phyloP scores from a whole-genome alignment of 2,329 filamentous ascomycete species.

The Aspergillus proliferans region DNA sequence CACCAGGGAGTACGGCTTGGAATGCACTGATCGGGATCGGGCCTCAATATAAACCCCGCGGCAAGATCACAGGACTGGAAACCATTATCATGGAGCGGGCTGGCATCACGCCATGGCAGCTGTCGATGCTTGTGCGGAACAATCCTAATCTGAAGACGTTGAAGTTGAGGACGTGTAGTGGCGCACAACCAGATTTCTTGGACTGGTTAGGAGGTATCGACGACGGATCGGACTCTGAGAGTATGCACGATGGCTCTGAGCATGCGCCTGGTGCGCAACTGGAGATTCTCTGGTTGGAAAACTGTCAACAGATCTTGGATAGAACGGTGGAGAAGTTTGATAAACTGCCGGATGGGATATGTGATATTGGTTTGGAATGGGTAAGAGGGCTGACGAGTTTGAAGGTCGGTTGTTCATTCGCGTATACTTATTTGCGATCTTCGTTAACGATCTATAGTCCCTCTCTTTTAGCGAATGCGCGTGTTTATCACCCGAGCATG shows the following conservation, averaged over 20 bases:
- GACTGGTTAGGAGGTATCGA: constrained; percentile 26
- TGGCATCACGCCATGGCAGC: constrained; percentile 29
- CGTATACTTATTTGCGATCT: background rate
- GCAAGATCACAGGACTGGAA: constrained; percentile 19
- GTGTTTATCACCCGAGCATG: constrained; percentile 15
- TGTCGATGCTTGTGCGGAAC: constrained; percentile 25
- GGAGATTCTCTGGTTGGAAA: constrained; percentile 22
- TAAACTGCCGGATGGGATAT: constrained; percentile 3
- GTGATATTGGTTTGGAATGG: constrained; percentile 22
- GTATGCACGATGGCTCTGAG: background rate
- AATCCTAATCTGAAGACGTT: constrained; percentile 24
- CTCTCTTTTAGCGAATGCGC: constrained; percentile 22
- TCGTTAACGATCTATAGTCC: constrained; percentile 12
- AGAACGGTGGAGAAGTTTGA: constrained; percentile 8
- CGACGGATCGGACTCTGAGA: constrained; percentile 5
- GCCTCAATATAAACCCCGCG: constrained; percentile 9
- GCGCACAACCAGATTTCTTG: constrained; percentile 29
- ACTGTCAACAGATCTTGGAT: constrained; percentile 17
- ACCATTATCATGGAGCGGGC: constrained; percentile 26
- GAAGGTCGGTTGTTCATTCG: constrained; percentile 10
- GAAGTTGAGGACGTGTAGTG: constrained; percentile 27
- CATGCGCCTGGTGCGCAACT: constrained; percentile 16
- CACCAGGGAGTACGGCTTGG: constrained; percentile 24
- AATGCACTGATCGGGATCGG: constrained; percentile 27
- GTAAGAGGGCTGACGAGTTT: constrained; percentile 17